A percentile compares a stretch with the other conserved stretches of the same genome.
These are phyloP conservation scores for Volutella citrinella DNA, from an alignment of 2,329 filamentous ascomycete genomes.

Conservation along the genomic window DNA sequence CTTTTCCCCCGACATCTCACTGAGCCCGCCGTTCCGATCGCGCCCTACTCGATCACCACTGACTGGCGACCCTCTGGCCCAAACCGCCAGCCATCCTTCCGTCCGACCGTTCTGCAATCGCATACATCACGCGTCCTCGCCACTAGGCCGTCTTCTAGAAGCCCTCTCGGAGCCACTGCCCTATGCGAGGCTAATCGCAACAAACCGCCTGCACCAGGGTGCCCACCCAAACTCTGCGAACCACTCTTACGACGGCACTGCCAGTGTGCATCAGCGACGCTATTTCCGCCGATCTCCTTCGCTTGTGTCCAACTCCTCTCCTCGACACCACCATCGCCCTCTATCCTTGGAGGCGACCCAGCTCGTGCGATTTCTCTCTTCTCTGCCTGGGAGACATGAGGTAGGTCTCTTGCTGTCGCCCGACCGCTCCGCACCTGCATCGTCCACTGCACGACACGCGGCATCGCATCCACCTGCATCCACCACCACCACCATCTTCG, in stretches of 20 bases:
- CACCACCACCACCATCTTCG: slow-evolving; percentile 12
- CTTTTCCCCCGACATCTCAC: too few relatives aligned
- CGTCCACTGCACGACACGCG: slow-evolving; percentile 10
- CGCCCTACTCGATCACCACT: too few relatives aligned
- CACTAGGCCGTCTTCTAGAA: slow-evolving; percentile 24
- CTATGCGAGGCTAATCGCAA: slow-evolving; percentile 29
- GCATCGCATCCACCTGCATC: slow-evolving; percentile 3
- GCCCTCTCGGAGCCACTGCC: slow-evolving; percentile 17
- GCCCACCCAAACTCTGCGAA: slow-evolving; percentile 18
- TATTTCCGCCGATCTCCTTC: slow-evolving; percentile 6
- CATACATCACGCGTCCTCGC: slow-evolving; percentile 16
- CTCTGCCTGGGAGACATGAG: too few relatives aligned
- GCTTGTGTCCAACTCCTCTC: slow-evolving; percentile 1
- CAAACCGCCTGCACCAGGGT: slow-evolving; percentile 22
- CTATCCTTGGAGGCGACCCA: slow-evolving; percentile 6
- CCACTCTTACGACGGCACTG: background rate
- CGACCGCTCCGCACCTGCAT: too few relatives aligned
- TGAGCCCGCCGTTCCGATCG: too few relatives aligned
- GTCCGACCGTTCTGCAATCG: too few relatives aligned
- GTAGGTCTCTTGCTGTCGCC: slow-evolving; percentile 12
- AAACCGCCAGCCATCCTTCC: slow-evolving; percentile 11
- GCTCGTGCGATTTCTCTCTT: slow-evolving; percentile 1
- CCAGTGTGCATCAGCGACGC: slow-evolving; percentile 5
- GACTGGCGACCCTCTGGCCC: too few relatives aligned
- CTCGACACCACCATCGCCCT: slow-evolving; percentile 5